Base-by-base conservation (phyloP, 1,284 basidiomycete species). In the Puccinia hordei region DNA sequence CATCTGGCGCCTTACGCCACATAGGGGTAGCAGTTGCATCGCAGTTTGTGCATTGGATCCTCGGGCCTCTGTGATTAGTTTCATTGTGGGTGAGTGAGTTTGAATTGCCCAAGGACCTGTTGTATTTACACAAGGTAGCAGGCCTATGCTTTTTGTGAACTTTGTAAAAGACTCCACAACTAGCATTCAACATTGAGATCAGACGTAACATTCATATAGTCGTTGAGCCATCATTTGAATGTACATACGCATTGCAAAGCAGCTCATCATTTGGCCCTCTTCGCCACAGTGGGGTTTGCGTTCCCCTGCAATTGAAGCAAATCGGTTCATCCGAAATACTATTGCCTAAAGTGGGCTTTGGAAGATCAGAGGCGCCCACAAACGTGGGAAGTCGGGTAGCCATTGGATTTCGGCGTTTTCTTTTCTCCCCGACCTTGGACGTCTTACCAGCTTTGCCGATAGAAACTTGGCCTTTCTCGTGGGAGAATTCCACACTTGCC, bases 1-100 rank as follows among this genome's bases (percentile, higher is more conserved):
- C 76, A 41, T 78, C 76, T 35, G 65, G 65, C n/a, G 76, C 76
- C 51, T 71, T 78, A 46, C 76, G 65, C 76, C 76, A 78, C 76
- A 78, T 78, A 30, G 76, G 76, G n/a, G 76, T 78, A 22, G 76
- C 76, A 3, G 49, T 55, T 33, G 76, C 76, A 71, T 59, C 55
- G 24, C 76, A 78, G 57, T 78, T 78, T 27, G 65, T 78, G 53
- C 76, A 78, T 24, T 71, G 33, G 15, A 78, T 78, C 41, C 15
- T 49, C 19, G 65, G 30, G 33, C 49, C 24, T n/a, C 35, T 30
- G 41, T 27, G 30, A 17, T 19, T 12, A 30, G 61, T n/a, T 27
- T 51, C 51, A 22, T 44, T 77, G 22, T 51, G 61, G 61, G 51
- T 27, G 38, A n/a, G 19, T 30, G 53, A 78, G 55, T 17, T 59